Evolutionary conservation across 345 rosid species (phyloP).

Genomic region (Arabidopsis arenosa): DNA sequence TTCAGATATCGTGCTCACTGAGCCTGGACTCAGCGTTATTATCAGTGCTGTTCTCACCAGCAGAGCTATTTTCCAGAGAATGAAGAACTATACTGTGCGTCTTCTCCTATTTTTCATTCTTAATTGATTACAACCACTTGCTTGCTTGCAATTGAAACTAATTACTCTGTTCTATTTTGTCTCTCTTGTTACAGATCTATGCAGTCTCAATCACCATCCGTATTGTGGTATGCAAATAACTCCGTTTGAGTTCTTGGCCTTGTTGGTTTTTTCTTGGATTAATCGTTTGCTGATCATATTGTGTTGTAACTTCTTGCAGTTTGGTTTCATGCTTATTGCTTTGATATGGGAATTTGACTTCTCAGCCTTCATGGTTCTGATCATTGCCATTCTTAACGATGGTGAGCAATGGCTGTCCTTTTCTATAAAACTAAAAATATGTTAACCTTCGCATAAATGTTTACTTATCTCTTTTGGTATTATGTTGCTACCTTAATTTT

Average conservation of each 20-base stretch:
- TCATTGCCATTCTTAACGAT: constrained; percentile 90
- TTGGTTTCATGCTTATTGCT: constrained; percentile 91
- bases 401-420: constrained; percentile 64
- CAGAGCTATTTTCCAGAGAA: constrained; percentile 96
- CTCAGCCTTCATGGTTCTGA: constrained; percentile 95
- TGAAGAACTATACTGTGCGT: constrained; percentile 96
- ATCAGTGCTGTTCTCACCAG: constrained; percentile 96
- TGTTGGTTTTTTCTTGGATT: background rate
- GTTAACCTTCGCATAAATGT: background rate
- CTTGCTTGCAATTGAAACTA: constrained; percentile 11
- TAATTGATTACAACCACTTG: constrained; percentile 1
- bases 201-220: constrained; percentile 90
- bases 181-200: constrained; percentile 62
- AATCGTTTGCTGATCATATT: background rate
- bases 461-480: constrained; percentile 1
- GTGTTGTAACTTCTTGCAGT: constrained; percentile 35
- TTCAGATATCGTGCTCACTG: constrained; percentile 96
- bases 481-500: constrained; percentile 1
- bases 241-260: background rate
- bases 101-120: constrained; percentile 16
- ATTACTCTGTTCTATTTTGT: constrained; percentile 30
- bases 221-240: constrained; percentile 53
- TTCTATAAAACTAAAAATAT: background rate
- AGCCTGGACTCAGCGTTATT: constrained; percentile 95
- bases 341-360: constrained; percentile 89